Conservation (phyloP, 495 filamentous ascomycete species). For the Neurospora sp. region DNA sequence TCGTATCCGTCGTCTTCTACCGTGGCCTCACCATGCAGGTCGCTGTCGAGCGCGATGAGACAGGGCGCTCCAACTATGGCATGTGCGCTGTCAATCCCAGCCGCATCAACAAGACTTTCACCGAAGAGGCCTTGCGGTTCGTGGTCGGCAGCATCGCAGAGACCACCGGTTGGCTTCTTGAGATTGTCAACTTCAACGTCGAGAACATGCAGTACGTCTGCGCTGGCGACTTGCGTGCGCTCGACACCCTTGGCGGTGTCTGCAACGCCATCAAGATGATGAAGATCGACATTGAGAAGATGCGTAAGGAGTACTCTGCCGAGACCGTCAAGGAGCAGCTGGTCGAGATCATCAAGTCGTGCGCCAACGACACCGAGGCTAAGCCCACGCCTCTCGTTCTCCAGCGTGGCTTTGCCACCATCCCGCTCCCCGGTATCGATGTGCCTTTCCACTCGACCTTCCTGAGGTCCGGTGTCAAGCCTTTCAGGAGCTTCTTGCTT, state of each 20-base stretch:
- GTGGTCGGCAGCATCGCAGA: conserved; percentile 88
- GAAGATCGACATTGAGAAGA: conserved; percentile 89
- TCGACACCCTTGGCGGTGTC: conserved; percentile 86
- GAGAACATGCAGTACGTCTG: conserved; percentile 98
- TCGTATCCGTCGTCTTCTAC: conserved; percentile 98
- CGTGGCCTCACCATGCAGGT: conserved; percentile 99
- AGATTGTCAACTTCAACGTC: conserved; percentile 99
- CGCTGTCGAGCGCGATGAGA: conserved; percentile 89
- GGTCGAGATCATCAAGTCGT: conserved; percentile 66
- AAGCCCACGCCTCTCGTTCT: conserved; percentile 84
- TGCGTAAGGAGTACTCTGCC: conserved; percentile 75
- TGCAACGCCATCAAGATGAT: conserved; percentile 91
- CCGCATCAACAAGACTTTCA: conserved; percentile 95
- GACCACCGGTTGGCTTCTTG: conserved; percentile 85
- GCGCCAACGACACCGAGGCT: conserved; percentile 70
- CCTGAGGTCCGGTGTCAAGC: conserved; percentile 93
- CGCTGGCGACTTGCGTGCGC: conserved; percentile 89
- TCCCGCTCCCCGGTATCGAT: conserved; percentile 92
- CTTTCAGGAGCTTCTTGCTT: conserved; percentile 90
- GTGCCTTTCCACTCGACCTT: conserved; percentile 99
- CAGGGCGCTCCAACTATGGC: conserved; percentile 89
- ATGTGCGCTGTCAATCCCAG: conserved; percentile 99
- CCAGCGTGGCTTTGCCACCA: conserved; percentile 91
- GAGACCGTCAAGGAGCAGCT: conserved; percentile 44
- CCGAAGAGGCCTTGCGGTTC: conserved; percentile 90